Evolutionary conservation across 2,329 filamentous ascomycete species (phyloP), one percentile per base, ranked within the genome.

Genomic region (Verruconis gallopava): DNA sequence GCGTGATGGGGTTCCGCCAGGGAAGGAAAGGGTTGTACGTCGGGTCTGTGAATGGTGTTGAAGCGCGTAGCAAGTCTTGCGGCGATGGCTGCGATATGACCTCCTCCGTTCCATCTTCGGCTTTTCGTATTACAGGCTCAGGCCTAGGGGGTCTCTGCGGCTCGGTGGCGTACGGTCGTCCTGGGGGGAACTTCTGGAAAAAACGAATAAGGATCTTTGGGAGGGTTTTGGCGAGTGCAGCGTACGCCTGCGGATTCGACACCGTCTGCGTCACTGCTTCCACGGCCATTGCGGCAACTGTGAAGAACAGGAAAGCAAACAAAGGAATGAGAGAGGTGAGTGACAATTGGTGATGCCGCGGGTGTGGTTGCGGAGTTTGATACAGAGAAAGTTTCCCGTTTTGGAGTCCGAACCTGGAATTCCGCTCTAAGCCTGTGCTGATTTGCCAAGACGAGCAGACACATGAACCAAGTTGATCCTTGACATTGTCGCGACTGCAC

Each of bases 181-280:
- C 48, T 49, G 89, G 86, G 33, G 91, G 91, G 61, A 89, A 95
- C 50, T 83, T 81, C 44, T 81, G 81, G 63, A 98, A 82, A 73
- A 98, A 95, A 54, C 78, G 77, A 56, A 81, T 75, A 36, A 98
- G 75, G 32, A 80, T 80, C 42, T 75, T 68, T 5, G 86, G 91
- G 32, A 96, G 76, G 50, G 73, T 68, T 62, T 79, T 75, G 46
- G 82, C 82, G 45, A 85, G 69, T 9, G 25, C 6, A 9, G 6
- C 9, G 25, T 30, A 30, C 25, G 25, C 25, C n/a, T 30, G 25
- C n/a, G 25, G 25, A n/a, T 30, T 30, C n/a, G 25, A 9, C n/a
- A n/a, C 25, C 25, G 25, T n/a, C n/a, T 30, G 25, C 9, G n/a
- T n/a, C 9, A n/a, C 25, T 9, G 25, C 25, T n/a, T 30, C 25